Conservation (phyloP, 2,329 filamentous ascomycete species). For the Fusarium globosum region DNA sequence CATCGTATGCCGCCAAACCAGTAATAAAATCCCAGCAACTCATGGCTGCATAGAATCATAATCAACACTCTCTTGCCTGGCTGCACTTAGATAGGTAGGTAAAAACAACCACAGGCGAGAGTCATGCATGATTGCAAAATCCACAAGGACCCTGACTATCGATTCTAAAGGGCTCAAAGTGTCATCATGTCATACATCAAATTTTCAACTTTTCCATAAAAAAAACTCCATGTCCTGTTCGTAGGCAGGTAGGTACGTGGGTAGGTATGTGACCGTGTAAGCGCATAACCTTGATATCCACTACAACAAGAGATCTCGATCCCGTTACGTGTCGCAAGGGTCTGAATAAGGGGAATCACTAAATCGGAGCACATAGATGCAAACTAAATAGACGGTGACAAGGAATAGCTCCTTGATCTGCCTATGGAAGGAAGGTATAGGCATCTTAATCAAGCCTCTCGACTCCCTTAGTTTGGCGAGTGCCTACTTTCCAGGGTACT, state of each 20-base stretch:
- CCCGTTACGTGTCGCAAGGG: slow-evolving; percentile 24
- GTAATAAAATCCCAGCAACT: not conserved
- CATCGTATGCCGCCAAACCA: not conserved
- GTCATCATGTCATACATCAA: slow-evolving; percentile 15
- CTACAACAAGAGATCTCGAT: slow-evolving; percentile 27
- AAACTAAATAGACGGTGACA: slow-evolving; percentile 15
- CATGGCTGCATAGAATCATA: not conserved
- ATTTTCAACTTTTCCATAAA: slow-evolving; percentile 24
- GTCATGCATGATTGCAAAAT: not conserved
- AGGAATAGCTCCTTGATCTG: slow-evolving; percentile 8
- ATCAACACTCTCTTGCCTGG: not conserved
- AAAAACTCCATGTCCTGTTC: slow-evolving; percentile 19
- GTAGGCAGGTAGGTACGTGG: not conserved
- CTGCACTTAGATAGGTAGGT: not conserved
- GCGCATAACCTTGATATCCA: slow-evolving; percentile 31
- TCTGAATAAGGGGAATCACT: slow-evolving; percentile 2
- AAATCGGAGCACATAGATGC: not conserved
- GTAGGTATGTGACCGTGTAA: slow-evolving; percentile 4
- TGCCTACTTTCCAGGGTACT: not conserved
- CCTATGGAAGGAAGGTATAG: not conserved
- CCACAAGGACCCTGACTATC: slow-evolving; percentile 22
- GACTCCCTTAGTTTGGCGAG: not conserved
- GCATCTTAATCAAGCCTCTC: slow-evolving; percentile 9
- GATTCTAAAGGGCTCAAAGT: slow-evolving; percentile 1
- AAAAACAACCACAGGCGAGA: not conserved